These are phyloP conservation scores for Neofusicoccum kwambonambiense DNA, from an alignment of 2,329 filamentous ascomycete species.

Conservation along the genomic window DNA sequence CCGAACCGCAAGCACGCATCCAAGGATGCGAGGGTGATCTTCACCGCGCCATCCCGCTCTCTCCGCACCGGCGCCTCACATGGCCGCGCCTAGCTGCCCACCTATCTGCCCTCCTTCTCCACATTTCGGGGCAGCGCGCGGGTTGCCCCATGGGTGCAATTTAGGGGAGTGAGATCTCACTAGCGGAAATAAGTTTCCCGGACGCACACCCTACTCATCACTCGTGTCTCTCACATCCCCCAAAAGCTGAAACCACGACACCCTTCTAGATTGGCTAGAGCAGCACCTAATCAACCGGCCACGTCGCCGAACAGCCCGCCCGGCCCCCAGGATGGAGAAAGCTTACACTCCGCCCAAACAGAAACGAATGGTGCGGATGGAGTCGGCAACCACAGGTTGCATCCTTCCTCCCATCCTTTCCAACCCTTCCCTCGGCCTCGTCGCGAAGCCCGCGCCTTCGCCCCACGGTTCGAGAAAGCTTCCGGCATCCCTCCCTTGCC, in stretches of 20 bases:
- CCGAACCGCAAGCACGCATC: too few species aligned
- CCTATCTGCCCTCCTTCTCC: not conserved
- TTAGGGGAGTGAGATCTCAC: not conserved
- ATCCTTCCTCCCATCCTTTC: not conserved
- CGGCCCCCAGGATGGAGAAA: not conserved
- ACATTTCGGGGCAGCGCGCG: slow-evolving; percentile 2
- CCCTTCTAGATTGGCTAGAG: too few species aligned
- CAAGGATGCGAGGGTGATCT: not conserved
- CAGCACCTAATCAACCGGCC: too few species aligned
- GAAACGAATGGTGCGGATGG: not conserved
- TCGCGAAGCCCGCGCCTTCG: too few species aligned
- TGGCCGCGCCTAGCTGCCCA: not conserved
- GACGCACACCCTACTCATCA: not conserved
- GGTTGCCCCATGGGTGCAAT: slow-evolving; percentile 8
- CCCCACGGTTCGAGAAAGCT: not conserved
- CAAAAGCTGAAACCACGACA: too few species aligned
- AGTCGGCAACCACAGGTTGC: not conserved
- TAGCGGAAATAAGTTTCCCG: slow-evolving; percentile 6
- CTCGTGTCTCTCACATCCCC: too few species aligned
- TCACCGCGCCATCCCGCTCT: not conserved
- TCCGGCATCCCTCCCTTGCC: not conserved
- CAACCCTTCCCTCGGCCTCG: not conserved
- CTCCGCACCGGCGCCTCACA: not conserved
- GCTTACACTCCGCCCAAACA: not conserved
- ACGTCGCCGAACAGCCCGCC: too few species aligned